Conservation (phyloP, 345 rosid species). For the Combretum micranthum region DNA sequence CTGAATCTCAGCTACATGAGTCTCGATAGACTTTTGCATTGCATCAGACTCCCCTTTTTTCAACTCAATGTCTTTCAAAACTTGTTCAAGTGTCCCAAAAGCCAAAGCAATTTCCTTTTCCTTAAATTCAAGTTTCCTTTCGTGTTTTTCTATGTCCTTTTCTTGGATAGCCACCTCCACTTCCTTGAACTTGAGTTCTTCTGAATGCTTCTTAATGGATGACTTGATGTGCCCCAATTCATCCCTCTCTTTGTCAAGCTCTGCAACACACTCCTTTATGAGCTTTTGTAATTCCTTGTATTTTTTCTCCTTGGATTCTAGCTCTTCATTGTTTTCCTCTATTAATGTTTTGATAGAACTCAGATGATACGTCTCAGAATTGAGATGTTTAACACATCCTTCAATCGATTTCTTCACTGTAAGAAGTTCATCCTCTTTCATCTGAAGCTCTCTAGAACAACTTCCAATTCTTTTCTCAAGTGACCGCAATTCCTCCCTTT, state of each 20-base stretch:
- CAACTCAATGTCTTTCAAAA: neutral
- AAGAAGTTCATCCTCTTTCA: slow-evolving; percentile 5
- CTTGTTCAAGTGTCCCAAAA: too few relatives aligned
- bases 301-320: neutral
- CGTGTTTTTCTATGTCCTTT: too few relatives aligned
- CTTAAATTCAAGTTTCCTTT: neutral
- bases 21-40: too few relatives aligned
- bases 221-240: neutral
- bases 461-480: slow-evolving; percentile 2
- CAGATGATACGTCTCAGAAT: too few relatives aligned
- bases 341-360: too few relatives aligned
- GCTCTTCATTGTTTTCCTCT: neutral
- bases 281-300: neutral
- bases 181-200: slow-evolving; percentile 1
- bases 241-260: neutral
- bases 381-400: too few relatives aligned
- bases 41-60: neutral
- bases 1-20: too few relatives aligned
- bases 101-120: too few relatives aligned
- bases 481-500: slow-evolving; percentile 12
- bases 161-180: neutral
- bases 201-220: neutral
- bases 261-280: neutral
- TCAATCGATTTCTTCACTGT: too few relatives aligned
- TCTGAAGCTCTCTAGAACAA: slow-evolving; percentile 7